Base-by-base conservation (phyloP, 371 early-diverging fungal species). In the Haplosporangium sp. region DNA sequence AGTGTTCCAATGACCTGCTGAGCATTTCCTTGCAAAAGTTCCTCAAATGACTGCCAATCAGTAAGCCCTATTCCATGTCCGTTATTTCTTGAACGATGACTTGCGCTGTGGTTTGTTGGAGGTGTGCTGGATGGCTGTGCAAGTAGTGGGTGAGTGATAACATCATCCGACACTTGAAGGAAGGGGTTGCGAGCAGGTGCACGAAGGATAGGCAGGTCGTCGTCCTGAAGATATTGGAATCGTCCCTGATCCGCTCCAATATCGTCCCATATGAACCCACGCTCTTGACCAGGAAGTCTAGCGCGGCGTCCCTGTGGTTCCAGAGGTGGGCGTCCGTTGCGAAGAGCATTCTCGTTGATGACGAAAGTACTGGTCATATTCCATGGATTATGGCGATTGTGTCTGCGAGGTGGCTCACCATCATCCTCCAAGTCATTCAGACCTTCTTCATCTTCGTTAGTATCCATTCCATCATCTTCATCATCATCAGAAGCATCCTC, bases 61-160 rank as follows among this genome's bases (percentile, higher is more conserved):
- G 82, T 71, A n/a, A 85, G 72, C 0, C 83, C 83, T 6, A 76
- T 45, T 48, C 69, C 65, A 19, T 77, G 73, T 11, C 70, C 61
- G 2, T 60, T 67, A 39, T 65, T 70, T 57, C 78, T 59, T 59
- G 59, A 61, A 5, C 71, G 55, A 19, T 74, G 82, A 15, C 61
- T 69, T 35, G 74, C 69, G 0, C 67, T 2, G n/a, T 63, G 47
- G 5, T 62, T 20, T 3, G 66, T 76, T 10, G 84, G 62, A 37
- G 82, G 84, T 10, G 78, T 65, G 10, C 67, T 27, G 6, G 76
- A 44, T 34, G 79, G 84, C 57, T 91, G 89, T n/a, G 90, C 84
- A 42, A 94, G 81, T 27, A 94, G 82, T 17, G 93, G 94, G 73
- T 94, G 94, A 0, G 91, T 88, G 63, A 88, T 87, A 44, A 88